These are phyloP conservation scores for Cinchona pubescens DNA, from an alignment of 257 asterid genomes.

Conservation along the genomic window DNA sequence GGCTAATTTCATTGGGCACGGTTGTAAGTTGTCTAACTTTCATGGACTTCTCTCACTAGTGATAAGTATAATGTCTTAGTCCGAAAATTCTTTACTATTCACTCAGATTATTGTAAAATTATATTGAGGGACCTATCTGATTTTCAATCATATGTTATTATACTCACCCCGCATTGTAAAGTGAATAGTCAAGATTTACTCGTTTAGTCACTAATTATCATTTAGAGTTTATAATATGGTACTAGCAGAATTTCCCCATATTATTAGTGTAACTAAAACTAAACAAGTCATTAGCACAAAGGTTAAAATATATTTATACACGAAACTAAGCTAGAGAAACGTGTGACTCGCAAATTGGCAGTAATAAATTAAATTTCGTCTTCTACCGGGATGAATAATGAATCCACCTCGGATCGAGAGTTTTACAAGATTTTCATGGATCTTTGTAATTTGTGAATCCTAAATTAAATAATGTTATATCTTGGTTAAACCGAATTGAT, in stretches of 20 bases:
- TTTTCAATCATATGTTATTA: too few relatives aligned
- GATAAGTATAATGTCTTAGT: neutral
- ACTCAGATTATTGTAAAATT: too few relatives aligned
- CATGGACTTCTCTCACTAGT: too few relatives aligned
- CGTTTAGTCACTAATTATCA: neutral
- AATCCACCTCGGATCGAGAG: constrained; percentile 7
- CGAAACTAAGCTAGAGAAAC: neutral
- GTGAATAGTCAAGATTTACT: too few relatives aligned
- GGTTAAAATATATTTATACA: too few relatives aligned
- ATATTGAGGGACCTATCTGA: too few relatives aligned
- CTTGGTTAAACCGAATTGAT: neutral
- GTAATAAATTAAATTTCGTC: neutral
- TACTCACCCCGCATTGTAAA: too few relatives aligned
- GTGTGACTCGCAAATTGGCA: neutral
- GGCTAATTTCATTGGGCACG: too few relatives aligned
- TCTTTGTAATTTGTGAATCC: neutral
- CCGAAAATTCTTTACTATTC: too few relatives aligned
- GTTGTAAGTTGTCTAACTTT: too few relatives aligned
- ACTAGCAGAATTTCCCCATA: neutral
- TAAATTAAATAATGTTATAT: too few relatives aligned
- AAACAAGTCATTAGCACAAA: neutral
- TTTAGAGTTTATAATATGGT: neutral
- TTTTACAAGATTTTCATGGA: neutral
- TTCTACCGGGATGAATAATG: neutral
- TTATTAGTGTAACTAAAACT: neutral